phyloP scores from a whole-genome alignment of 352 stramenopile genomes.

The Sclerospora graminicola region DNA sequence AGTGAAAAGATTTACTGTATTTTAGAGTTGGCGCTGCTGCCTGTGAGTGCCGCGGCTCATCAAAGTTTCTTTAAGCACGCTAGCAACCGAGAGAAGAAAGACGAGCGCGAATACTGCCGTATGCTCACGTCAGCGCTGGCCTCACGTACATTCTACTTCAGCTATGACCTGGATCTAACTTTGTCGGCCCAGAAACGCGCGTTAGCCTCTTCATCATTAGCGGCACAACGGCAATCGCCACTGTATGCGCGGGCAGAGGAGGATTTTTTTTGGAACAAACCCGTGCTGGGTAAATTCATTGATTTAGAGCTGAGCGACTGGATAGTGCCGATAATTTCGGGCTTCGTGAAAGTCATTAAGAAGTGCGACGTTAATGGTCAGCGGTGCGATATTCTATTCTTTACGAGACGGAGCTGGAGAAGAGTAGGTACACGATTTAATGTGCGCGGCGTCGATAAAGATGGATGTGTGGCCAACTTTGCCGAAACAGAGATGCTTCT shows the following conservation, averaged over 20 bases:
- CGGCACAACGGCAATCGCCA: slow-evolving; percentile 14
- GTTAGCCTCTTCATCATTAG: slow-evolving; percentile 9
- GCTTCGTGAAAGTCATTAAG: slow-evolving; percentile 50
- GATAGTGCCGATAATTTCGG: slow-evolving; percentile 72
- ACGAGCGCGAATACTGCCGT: slow-evolving; percentile 46
- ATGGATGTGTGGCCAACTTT: slow-evolving; percentile 91
- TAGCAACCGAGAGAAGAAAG: slow-evolving; percentile 30
- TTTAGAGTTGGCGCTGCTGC: slow-evolving; percentile 41
- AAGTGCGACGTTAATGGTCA: slow-evolving; percentile 36
- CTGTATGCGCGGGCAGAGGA: slow-evolving; percentile 59
- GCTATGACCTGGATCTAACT: slow-evolving; percentile 66
- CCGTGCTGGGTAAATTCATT: slow-evolving; percentile 38
- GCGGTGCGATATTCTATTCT: slow-evolving; percentile 65
- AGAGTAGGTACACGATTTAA: slow-evolving; percentile 88
- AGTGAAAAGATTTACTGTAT: slow-evolving; percentile 53
- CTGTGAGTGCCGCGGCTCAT: slow-evolving; percentile 42
- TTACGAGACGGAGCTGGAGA: slow-evolving; percentile 63
- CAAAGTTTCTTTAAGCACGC: slow-evolving; percentile 45
- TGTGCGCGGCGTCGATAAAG: slow-evolving; percentile 82
- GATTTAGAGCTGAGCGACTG: slow-evolving; percentile 54
- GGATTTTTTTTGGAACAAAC: slow-evolving; percentile 92
- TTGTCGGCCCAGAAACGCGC: slow-evolving; percentile 59
- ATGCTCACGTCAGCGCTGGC: slow-evolving; percentile 49
- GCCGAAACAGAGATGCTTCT: slow-evolving; percentile 90
- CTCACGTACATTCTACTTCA: slow-evolving; percentile 61